Conservation (phyloP, 1,284 basidiomycete species). For the Stereum hirsutum region DNA sequence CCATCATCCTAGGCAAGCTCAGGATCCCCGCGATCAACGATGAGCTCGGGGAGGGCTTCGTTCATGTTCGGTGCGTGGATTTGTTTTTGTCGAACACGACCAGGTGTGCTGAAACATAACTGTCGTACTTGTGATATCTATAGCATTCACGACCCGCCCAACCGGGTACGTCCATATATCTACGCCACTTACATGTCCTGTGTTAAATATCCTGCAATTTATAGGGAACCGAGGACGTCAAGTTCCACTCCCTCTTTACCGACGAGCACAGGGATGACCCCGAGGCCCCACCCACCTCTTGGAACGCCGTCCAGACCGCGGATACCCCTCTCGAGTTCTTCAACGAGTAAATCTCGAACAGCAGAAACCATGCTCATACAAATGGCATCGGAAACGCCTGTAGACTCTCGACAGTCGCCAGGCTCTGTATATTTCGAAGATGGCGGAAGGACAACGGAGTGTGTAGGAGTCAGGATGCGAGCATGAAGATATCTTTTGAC, state of each 20-base stretch:
- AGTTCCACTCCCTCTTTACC: constrained; percentile 63
- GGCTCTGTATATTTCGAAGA: too few relatives aligned
- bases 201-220: too few relatives aligned
- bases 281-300: constrained; percentile 45
- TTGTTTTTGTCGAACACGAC: background rate
- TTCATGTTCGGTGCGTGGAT: constrained; percentile 60
- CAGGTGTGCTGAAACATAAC: background rate
- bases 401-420: too few relatives aligned
- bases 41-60: constrained; percentile 49
- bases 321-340: constrained; percentile 62
- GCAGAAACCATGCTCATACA: too few relatives aligned
- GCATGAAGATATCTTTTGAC: too few relatives aligned
- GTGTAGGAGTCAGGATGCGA: too few relatives aligned
- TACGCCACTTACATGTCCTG: too few relatives aligned
- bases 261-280: constrained; percentile 48
- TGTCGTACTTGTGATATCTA: constrained; percentile 5
- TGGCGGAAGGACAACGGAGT: too few relatives aligned
- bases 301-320: constrained; percentile 52
- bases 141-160: constrained; percentile 67
- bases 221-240: constrained; percentile 56
- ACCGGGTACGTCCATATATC: constrained; percentile 36
- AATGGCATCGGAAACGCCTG: too few relatives aligned
- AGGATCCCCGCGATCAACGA: constrained; percentile 58
- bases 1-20: constrained; percentile 69
- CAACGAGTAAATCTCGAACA: constrained; percentile 40